Base-by-base conservation (phyloP, 257 asterid genomes). In the Plantago ovata region DNA sequence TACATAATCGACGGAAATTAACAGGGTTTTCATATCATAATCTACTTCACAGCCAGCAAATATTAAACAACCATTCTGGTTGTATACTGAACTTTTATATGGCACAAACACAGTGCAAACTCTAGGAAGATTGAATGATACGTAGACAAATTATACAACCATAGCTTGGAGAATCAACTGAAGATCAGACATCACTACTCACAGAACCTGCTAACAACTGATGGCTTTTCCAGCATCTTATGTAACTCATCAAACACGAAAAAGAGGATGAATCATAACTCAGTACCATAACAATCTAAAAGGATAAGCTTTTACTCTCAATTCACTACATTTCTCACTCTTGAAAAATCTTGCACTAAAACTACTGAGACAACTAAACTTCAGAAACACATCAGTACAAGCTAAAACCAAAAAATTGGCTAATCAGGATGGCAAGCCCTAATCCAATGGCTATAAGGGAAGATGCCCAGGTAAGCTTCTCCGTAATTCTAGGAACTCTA, bases 381-480 rank as follows among this genome's bases (percentile, higher is more conserved):
- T 21, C 11, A 22, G 3, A 42, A 60, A 20, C 21, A 46, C 67
- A 66, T 73, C 70, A 93, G 49, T 84, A 93, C 76, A 89, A 75
- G 51, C 87, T 86, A 68, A 80, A 84, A 13, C 99, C 99, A 23
- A 89, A 86, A 79, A 61, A 81, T 53, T 89, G 94, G 81, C 96
- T 89, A 41, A 86, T 53, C 28, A 93, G 69, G 63, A 93, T 81
- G 1, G 91, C 83, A 44, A 89, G 64, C 44, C 99, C 99, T 47
- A 93, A 65, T 43, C 73, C 85, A 59, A 89, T 89, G 2, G 99
- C 97, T 16, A 93, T 62, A 47, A 89, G 78, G 11, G 99, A 93
- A 15, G 99, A 86, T 0, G 83, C 97, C 99, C 99, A 93, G 0
- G 97, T 93, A 11, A 93, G 96, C 73, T 93, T 89, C 84, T 93